Conservation (phyloP, 345 rosid genomes). For the Eucalyptus lansdowneana region DNA sequence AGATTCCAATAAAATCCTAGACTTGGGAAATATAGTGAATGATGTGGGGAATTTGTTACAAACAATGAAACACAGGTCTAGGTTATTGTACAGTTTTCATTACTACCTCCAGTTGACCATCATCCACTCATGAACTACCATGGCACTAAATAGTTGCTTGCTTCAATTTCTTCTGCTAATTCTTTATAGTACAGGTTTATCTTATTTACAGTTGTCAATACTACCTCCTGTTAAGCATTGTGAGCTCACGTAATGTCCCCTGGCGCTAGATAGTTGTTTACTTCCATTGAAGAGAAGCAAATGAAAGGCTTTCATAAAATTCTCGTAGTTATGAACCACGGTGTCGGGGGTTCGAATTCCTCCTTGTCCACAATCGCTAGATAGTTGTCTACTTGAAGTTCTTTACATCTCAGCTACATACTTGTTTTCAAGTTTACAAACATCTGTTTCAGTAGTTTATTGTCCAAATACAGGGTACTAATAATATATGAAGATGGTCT, state of each 20-base stretch:
- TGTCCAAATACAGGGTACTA: slow-evolving; percentile 43
- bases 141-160: background rate
- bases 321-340: too few species aligned
- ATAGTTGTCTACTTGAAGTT: background rate
- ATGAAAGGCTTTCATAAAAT: too few species aligned
- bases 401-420: background rate
- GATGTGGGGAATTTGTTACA: background rate
- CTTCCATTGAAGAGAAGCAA: too few species aligned
- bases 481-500: slow-evolving; percentile 62
- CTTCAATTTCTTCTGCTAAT: background rate
- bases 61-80: background rate
- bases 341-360: too few species aligned
- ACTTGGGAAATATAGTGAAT: background rate
- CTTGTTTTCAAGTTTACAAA: background rate
- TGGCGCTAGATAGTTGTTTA: background rate
- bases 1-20: background rate
- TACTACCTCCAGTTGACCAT: background rate
- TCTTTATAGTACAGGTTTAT: background rate
- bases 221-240: background rate
- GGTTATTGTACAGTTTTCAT: background rate
- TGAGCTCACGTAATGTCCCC: background rate
- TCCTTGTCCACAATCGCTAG: background rate
- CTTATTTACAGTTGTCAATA: background rate
- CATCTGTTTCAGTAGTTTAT: background rate
- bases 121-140: background rate